Evolutionary conservation across 2,329 filamentous ascomycete species (phyloP), one percentile per base, ranked within the genome.

Genomic region (Fusarium sp.): DNA sequence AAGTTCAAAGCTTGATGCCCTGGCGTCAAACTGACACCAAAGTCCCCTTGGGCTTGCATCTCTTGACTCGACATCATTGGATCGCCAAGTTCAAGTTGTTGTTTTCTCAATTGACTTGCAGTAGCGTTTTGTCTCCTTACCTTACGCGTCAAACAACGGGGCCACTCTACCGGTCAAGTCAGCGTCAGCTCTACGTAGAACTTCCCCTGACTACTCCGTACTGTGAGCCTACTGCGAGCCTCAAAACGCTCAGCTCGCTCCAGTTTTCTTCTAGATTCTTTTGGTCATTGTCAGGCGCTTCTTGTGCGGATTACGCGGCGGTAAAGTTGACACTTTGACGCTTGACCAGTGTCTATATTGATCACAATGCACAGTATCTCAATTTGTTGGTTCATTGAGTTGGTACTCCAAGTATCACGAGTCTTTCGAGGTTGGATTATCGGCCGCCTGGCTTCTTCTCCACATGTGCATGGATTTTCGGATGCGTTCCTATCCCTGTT

Each of bases 221-320:
- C 45, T 61, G 25, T 37, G 57, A 56, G 67, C 66, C 66, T 37
- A 37, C 45, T 61, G 25, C 33, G 57, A 56, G 67, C 66, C 66
- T 73, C 66, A 63, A 66, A 57, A 58, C 56, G 31, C 38, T 71
- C 70, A 61, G 66, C 70, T 72, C 38, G 44, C 62, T 65, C 67
- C 49, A 71, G 29, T 73, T 68, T 68, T 64, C 49, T 55, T 63
- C 44, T 39, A 31, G 25, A 38, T 35, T n/a, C 12, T 33, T 49
- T 52, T 35, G 19, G 21, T 16, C 15, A 57, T 51, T 33, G 10
- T 44, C 23, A 54, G 44, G 45, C 27, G 48, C 37, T 58, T 44
- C 29, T 56, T 31, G 16, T 42, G 25, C 7, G 29, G 14, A 38
- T 35, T 66, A 66, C 37, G 49, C 52, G 45, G 49, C 59, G 44